Base-by-base conservation (phyloP, 306 rosid genomes). In the Dalbergia cultrata region DNA sequence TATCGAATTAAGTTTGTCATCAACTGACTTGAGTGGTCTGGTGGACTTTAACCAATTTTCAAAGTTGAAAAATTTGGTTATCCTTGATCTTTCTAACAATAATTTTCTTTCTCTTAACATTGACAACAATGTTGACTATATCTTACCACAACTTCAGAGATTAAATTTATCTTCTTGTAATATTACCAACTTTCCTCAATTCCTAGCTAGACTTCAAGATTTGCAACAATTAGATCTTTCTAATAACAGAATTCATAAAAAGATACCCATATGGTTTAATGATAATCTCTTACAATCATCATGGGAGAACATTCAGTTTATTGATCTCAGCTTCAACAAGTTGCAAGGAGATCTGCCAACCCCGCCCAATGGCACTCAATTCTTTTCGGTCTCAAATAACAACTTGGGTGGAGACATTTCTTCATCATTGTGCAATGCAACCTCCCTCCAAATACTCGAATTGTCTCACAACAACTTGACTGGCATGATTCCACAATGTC, bases 321-420 rank as follows among this genome's bases (percentile, higher is more conserved):
- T 86, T 41, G 75, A 37, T 19, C 83, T 84, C 1, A 72, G 71
- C 67, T 80, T 43, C 81, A 84, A 83, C 80, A 26, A 75, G 19
- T 78, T 88, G 35, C 54, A 80, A 54, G 85, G 87, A 45, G 49
- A 39, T 13, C 39, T 80, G 70, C 84, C 72, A 9, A 26, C 83
- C 63, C 84, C 33, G 52, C 22, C 81, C 0, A 0, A 26, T 1
- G 12, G 64, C 41, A 63, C 3, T 34, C 0, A 0, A 2, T 0
- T 8, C 50, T 77, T 71, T 49, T 61, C 22, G 4, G 77, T 54
- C 45, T 88, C 87, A 63, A 53, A 84, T 33, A 86, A 86, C 45
- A 13, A 76, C 11, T 44, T 89, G 73, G 64, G 4, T 0, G 86
- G 88, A 43, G 1, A 59, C 9, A 78, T 83, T 26, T 3, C 81